These are phyloP conservation scores for Dichomitus squalens DNA, from an alignment of 1,284 basidiomycete species.

Conservation along the genomic window DNA sequence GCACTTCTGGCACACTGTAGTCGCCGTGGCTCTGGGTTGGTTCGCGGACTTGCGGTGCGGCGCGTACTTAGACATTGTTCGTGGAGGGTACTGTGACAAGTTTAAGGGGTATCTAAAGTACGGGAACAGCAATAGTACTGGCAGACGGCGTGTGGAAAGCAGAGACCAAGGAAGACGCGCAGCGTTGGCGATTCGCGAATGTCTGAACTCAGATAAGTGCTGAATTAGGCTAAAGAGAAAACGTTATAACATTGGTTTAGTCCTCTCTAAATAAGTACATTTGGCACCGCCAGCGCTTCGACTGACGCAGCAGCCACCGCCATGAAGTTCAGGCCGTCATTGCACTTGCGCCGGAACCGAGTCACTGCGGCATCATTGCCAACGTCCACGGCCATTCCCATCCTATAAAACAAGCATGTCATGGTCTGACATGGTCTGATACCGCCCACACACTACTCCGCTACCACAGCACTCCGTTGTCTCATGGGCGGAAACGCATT, in stretches of 20 bases:
- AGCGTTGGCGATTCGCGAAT: too few relatives aligned
- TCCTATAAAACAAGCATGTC: not conserved
- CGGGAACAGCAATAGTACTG: not conserved
- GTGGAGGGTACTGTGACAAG: not conserved
- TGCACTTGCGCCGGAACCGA: not conserved
- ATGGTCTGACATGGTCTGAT: not conserved
- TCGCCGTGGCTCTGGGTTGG: constrained; percentile 59
- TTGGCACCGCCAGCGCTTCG: too few relatives aligned
- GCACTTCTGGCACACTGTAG: constrained; percentile 81
- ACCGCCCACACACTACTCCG: not conserved
- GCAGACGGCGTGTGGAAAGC: too few relatives aligned
- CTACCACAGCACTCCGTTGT: not conserved
- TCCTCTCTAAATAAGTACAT: too few relatives aligned
- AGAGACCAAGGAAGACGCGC: too few relatives aligned
- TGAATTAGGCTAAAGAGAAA: too few relatives aligned
- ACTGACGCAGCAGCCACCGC: too few relatives aligned
- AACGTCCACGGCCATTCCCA: not conserved
- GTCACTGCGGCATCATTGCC: not conserved
- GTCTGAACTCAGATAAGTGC: too few relatives aligned
- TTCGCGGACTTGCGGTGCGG: constrained; percentile 64
- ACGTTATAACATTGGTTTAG: too few relatives aligned
- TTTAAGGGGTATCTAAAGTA: not conserved
- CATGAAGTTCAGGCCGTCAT: too few relatives aligned
- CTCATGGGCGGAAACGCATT: constrained; percentile 74
- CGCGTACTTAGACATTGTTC: constrained; percentile 76